These are phyloP conservation scores for Pulveroboletus sp. DNA, from an alignment of 1,284 basidiomycete species.

Conservation along the genomic window DNA sequence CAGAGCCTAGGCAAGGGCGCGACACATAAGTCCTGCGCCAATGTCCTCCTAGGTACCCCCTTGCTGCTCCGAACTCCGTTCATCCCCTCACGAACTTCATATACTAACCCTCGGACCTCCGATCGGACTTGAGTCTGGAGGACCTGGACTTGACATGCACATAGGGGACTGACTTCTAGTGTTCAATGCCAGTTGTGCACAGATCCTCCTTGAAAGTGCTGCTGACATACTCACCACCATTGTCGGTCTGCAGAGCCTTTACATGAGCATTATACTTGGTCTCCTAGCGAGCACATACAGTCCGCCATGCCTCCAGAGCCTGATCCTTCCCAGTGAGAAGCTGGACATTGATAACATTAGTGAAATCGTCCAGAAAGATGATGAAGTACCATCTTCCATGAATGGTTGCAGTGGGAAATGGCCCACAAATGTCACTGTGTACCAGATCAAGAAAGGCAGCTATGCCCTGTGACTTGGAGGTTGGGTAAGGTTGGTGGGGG, in stretches of 20 bases:
- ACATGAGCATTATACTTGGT: rapidly evolving
- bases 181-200: neutral
- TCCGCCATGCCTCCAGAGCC: neutral
- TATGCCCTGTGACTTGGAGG: no score
- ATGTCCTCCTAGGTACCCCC: no score
- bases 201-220: neutral
- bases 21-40: no score
- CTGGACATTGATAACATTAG: neutral
- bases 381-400: neutral
- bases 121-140: no score
- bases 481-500: neutral
- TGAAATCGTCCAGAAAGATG: neutral
- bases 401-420: neutral
- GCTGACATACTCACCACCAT: neutral
- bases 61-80: no score
- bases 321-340: neutral
- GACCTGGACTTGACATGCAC: no score
- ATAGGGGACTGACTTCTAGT: neutral
- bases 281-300: neutral
- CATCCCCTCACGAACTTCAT: no score
- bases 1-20: no score
- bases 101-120: no score
- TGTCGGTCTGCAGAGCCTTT: neutral
- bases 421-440: neutral
- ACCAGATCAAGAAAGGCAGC: neutral